Base-by-base conservation (phyloP, 179 eudicot genomes). In the Drosera spatulata region DNA sequence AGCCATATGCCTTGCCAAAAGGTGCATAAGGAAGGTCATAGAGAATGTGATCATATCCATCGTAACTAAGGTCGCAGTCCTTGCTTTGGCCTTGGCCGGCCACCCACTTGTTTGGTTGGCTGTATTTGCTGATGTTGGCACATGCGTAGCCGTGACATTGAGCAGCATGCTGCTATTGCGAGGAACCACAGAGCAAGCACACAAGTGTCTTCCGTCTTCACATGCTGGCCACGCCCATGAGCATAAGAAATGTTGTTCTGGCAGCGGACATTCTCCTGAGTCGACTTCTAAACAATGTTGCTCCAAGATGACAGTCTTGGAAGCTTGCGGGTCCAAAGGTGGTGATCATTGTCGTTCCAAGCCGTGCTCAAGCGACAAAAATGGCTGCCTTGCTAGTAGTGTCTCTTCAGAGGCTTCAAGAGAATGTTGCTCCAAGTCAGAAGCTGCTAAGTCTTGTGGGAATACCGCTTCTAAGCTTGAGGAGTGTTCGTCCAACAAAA, bases 31-130 rank as follows among this genome's bases (percentile, higher is more conserved):
- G 39, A 93, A 86, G 71, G 79, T 93, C 7, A 64, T 80, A 13
- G 82, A 88, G 61, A 93, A 93, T 64, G 71, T 93, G 58, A 41
- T 81, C 3, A 39, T 93, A 13, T 79, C 96, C 0, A 57, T 93
- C n/a, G 52, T 68, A 11, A 69, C 81, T 0, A 93, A 93, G 73
- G 82, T 65, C 12, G 84, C 77, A 7, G 81, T 93, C 50, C 51
- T 88, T 9, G 93, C 75, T 1, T 59, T 81, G 41, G 99, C 96
- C 47, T 42, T 88, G 11, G 78, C 81, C 0, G 91, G 99, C 13
- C 82, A 84, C 59, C 96, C 96, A 0, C 78, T 86, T 6, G 82
- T 93, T 41, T 93, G 99, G 99, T 79, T 95, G 42, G 99, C 99
- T 0, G 99, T 93, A 22, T 78, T 93, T 0, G 82, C 79, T 4